A percentile compares a stretch with the other conserved stretches of the same genome.
Conservation (phyloP, 148 eudicot genomes). For the Rhododendron griersonianum region DNA sequence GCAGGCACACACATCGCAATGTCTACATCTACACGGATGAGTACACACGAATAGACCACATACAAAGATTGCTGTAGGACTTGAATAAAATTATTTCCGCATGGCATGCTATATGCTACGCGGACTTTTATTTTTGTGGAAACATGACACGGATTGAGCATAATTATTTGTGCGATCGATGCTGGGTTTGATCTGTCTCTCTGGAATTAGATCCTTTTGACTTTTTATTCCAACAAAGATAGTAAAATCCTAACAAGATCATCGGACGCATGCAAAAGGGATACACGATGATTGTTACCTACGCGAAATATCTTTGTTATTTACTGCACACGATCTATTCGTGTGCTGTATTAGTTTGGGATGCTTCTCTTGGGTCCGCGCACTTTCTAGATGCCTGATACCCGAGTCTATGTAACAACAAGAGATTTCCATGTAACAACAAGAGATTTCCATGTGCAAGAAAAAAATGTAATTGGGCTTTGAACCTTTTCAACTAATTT, state of each 20-base stretch:
- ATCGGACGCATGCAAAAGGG: background rate
- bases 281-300: background rate
- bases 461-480: background rate
- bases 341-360: background rate
- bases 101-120: background rate
- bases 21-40: background rate
- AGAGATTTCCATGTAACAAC: background rate
- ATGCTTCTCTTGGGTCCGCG: background rate
- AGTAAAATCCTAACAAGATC: background rate
- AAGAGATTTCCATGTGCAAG: background rate
- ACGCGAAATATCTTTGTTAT: background rate
- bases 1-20: background rate
- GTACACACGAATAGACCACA: background rate
- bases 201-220: background rate
- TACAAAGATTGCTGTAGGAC: background rate
- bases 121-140: background rate
- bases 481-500: slow-evolving; percentile 4
- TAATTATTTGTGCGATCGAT: background rate
- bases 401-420: background rate
- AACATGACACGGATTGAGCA: background rate
- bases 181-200: background rate
- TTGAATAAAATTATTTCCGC: background rate
- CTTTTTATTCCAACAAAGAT: background rate
- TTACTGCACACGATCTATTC: background rate
- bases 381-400: background rate